Evolutionary conservation across 2,329 filamentous ascomycete species (phyloP), one percentile per base, ranked within the genome.

Genomic region (Cylindrodendrum hubeiense): DNA sequence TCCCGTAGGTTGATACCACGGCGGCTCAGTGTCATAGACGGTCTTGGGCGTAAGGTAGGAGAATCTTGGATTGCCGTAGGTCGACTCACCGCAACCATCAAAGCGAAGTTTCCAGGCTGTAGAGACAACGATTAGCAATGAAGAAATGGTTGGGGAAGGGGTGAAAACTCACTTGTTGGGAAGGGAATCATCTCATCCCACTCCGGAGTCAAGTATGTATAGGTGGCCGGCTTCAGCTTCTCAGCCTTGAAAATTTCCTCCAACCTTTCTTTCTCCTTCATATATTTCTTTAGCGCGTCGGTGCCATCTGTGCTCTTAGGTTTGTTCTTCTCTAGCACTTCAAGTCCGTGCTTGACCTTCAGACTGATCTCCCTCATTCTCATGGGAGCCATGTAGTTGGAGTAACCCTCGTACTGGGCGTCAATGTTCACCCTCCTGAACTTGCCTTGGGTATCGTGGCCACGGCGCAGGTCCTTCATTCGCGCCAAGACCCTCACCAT

Each of bases 101-200:
- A 71, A 71, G 0, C 56, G 64, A 1, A 64, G 6, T 9, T 69
- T 66, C 61, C 60, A 64, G 3, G 68, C 67, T 2, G 51, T 64
- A 2, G 63, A n/a, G n/a, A n/a, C n/a, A n/a, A n/a, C n/a, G n/a
- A n/a, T n/a, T n/a, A n/a, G n/a, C n/a, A n/a, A n/a, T n/a, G n/a
- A n/a, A n/a, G n/a, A n/a, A n/a, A n/a, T n/a, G n/a, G n/a, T n/a
- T n/a, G n/a, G n/a, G n/a, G n/a, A n/a, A n/a, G n/a, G n/a, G n/a
- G n/a, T n/a, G n/a, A n/a, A n/a, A n/a, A n/a, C n/a, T n/a, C n/a
- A n/a, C n/a, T n/a, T n/a, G n/a, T n/a, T n/a, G n/a, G 70, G 66
- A 71, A 72, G 4, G 71, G 68, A 3, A 74, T 43, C 51, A 74
- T 67, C 39, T 73, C 67, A 50, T 71, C 71, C 68, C 70, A 71